Evolutionary conservation across 306 rosid genomes (phyloP), one percentile per base, ranked within the genome.

Genomic region (Pterocarpus macrocarpus): DNA sequence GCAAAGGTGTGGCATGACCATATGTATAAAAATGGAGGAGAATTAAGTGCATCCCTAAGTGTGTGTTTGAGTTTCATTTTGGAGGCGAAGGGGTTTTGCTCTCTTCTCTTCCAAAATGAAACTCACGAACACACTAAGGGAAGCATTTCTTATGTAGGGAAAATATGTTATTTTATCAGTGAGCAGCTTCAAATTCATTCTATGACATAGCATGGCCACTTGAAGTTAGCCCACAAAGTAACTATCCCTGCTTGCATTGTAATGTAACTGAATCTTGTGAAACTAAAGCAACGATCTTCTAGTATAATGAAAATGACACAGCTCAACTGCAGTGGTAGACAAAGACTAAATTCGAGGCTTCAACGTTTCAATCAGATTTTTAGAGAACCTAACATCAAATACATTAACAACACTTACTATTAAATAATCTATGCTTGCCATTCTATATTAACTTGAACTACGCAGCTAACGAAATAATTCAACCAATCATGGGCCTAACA

Each of bases 231-330:
- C 34, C 47, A 57, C 7, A 41, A 7, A 57, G 62, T n/a, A 45
- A 70, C 50, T 59, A 38, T 67, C 41, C 69, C 38, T 69, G 43
- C 7, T 69, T 13, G 15, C 41, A 57, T 69, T 33, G 52, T 30
- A 22, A 71, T 79, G 69, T 68, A 30, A 57, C 55, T 2, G 22
- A 56, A 78, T 78, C 17, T 10, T 69, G 36, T 8, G 17, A 57
- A 66, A 64, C 62, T 63, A 62, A 34, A 50, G 5, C 55, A 35
- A 14, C 7, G 73, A 77, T 7, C 30, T 32, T 66, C 65, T 67
- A 67, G 36, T 53, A 66, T 4, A 52, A 33, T 2, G 8, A 68
- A 67, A 66, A 33, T 61, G 35, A 33, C 38, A 38, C 28, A 66
- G n/a, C 12, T 44, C 59, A 57, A 50, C 39, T 50, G 73, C 66